Evolutionary conservation across 257 asterid genomes (phyloP), one percentile per base, ranked within the genome.

Genomic region (Primulina huaijiensis): DNA sequence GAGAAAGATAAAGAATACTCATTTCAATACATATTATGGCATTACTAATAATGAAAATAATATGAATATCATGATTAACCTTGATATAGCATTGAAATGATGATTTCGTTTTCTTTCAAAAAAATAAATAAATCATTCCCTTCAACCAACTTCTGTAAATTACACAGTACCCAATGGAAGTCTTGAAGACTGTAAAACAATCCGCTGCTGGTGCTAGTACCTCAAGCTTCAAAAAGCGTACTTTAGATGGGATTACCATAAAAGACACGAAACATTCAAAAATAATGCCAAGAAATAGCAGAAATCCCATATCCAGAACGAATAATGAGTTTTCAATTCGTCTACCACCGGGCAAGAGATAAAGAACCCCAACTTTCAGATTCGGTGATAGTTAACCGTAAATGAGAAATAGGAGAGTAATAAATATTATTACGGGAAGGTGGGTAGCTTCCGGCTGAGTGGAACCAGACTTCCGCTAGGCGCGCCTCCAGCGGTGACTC

Each of bases 401-500:
- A 38, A 11, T n/a, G 2, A 38, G 14, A 67, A 17, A 25, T 64
- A 56, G 8, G 8, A 19, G 43, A 5, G 30, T 20, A 30, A 57
- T 4, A 57, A 43, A 17, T 17, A 50, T 79, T 17, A 50, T 79
- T 83, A 94, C 99, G 97, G 73, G 99, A 94, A 64, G 97, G 96
- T 7, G 97, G 97, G 65, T 91, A 91, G 68, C 85, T 86, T 60
- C 79, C 83, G 71, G 97, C 99, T 29, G 90, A 82, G 30, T 80
- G 81, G 79, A 94, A 94, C 99, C 99, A 94, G 76, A 67, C 71
- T 71, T 94, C 95, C 29, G 96, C 95, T 34, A n/a, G 76, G 66
- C 72, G 81, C 59, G 85, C 85, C 78, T 86, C 90, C 8, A 74
- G 70, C 6, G 79, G 71, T 34, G 97, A 75, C 87, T 91, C 96